These are phyloP conservation scores for Cryptococcus sp. DNA, from an alignment of 1,284 basidiomycete genomes.

Conservation along the genomic window DNA sequence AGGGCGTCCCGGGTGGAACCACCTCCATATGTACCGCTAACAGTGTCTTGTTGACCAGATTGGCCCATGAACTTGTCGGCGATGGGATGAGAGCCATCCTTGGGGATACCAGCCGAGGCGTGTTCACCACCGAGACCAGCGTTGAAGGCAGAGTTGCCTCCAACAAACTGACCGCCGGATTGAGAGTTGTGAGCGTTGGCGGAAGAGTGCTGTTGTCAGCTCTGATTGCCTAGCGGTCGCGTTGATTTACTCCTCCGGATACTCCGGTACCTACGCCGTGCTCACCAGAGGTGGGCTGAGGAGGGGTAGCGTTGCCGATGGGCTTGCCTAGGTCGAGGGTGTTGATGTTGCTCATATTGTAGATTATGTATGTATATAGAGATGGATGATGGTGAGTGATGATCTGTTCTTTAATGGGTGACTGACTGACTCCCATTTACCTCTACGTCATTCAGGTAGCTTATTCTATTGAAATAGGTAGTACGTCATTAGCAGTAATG, in stretches of 20 bases:
- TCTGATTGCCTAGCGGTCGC: background rate
- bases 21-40: conserved; percentile 31
- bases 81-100: conserved; percentile 16
- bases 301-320: conserved; percentile 16
- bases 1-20: conserved; percentile 24
- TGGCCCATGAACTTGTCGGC: conserved; percentile 26
- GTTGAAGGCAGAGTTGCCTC: conserved; percentile 23
- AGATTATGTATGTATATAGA: no score
- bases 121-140: conserved; percentile 28
- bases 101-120: conserved; percentile 28
- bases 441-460: no score
- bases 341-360: background rate
- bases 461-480: no score
- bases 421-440: no score
- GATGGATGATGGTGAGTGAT: background rate
- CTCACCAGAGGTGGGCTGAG: conserved; percentile 20
- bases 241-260: conserved; percentile 25
- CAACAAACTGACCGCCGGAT: conserved; percentile 9
- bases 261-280: conserved; percentile 30
- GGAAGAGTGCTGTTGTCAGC: conserved; percentile 11
- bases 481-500: no score
- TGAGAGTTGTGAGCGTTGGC: conserved; percentile 22
- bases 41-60: conserved; percentile 10
- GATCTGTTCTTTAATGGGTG: no score
- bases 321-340: conserved; percentile 22